phyloP scores from a whole-genome alignment of 78 protist genomes.

The Tieghemostelium lacteum region DNA sequence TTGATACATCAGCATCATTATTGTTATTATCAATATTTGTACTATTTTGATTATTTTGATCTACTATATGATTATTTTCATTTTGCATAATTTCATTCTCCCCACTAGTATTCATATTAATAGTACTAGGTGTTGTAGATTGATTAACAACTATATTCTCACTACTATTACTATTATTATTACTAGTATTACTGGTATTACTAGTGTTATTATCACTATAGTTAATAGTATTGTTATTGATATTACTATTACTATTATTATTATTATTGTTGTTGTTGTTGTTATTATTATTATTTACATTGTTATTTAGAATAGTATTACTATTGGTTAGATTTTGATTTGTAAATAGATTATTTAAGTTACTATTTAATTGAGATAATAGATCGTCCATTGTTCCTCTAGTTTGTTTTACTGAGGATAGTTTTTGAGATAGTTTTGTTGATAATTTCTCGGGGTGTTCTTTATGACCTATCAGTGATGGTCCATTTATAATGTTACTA shows the following conservation, averaged over 20 bases:
- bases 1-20: background rate
- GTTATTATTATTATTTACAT: background rate
- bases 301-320: background rate
- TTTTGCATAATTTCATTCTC: background rate
- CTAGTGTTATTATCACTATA: background rate
- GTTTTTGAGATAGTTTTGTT: background rate
- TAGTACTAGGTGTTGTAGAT: background rate
- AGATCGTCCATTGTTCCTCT: slow-evolving; percentile 18
- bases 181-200: background rate
- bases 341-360: background rate
- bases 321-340: background rate
- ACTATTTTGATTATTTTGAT: background rate
- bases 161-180: background rate
- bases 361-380: background rate
- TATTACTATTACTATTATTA: background rate
- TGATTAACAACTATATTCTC: background rate
- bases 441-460: slow-evolving; percentile 30
- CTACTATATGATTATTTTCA: background rate
- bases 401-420: slow-evolving; percentile 24
- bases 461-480: background rate
- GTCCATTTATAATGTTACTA: slow-evolving; percentile 27
- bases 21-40: background rate
- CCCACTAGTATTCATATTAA: background rate
- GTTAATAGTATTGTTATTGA: background rate
- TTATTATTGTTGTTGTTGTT: background rate